Percentiles rank a stretch among this genome's conserved stretches.
phyloP scores from a whole-genome alignment of 1,139 yeast species.

The Komagataea norvegica region DNA sequence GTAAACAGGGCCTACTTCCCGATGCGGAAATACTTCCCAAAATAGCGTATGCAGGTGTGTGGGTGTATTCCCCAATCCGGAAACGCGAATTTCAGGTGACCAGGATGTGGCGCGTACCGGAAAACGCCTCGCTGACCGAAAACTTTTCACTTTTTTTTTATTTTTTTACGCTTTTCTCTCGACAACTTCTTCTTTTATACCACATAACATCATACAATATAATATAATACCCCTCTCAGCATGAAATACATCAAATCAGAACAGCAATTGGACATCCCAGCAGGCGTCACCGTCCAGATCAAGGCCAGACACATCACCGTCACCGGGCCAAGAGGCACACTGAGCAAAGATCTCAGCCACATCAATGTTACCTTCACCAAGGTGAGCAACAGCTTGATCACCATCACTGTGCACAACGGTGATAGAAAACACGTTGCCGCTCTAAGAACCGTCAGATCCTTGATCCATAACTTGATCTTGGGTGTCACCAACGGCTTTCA shows the following conservation, averaged over 20 bases:
- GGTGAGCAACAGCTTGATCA: constrained; percentile 65
- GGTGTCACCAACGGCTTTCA: constrained; percentile 99
- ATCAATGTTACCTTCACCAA: constrained; percentile 89
- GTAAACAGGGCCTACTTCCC: constrained; percentile 1
- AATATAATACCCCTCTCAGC: neutral
- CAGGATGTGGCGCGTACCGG: no score
- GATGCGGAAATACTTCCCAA: neutral
- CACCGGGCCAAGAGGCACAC: constrained; percentile 97
- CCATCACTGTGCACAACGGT: constrained; percentile 95
- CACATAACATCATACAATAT: no score
- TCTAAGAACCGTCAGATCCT: constrained; percentile 95
- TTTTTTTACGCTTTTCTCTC: neutral
- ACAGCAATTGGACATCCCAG: constrained; percentile 88
- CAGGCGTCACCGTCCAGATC: constrained; percentile 87
- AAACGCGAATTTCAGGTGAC: no score
- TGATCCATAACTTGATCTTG: constrained; percentile 87
- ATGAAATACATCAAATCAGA: constrained; percentile 65
- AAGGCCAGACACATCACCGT: constrained; percentile 89
- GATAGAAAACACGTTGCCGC: constrained; percentile 99
- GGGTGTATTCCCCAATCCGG: no score
- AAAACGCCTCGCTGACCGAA: no score
- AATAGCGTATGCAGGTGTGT: no score
- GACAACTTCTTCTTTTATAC: neutral
- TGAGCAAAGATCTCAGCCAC: constrained; percentile 89
- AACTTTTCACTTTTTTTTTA: neutral